Evolutionary conservation across 371 early-diverging fungal species (phyloP).

Genomic region (Mortierella sp.): DNA sequence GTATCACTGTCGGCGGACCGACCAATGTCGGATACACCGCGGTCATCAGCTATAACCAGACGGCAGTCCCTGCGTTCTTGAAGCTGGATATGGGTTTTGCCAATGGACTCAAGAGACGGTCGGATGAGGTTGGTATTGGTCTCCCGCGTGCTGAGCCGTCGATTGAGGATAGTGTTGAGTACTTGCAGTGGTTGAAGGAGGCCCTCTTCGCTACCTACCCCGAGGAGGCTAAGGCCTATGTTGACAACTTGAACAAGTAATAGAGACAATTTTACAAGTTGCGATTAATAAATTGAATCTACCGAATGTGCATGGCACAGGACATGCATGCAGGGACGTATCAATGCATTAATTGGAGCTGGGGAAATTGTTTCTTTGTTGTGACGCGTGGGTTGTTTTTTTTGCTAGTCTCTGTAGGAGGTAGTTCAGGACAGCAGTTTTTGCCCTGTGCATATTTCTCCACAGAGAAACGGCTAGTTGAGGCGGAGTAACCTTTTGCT

Average conservation of each 20-base stretch:
- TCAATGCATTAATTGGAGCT: too few relatives aligned
- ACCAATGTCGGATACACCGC: conserved; percentile 20
- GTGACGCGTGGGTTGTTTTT: too few relatives aligned
- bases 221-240: conserved; percentile 33
- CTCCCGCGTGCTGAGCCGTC: conserved; percentile 22
- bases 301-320: not conserved
- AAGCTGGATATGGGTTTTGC: conserved; percentile 36
- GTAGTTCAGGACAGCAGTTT: too few relatives aligned
- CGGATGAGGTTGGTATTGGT: not conserved
- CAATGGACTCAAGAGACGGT: conserved; percentile 3
- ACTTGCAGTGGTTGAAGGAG: conserved; percentile 35
- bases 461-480: too few relatives aligned
- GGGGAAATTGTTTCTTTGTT: too few relatives aligned
- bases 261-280: not conserved
- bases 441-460: too few relatives aligned
- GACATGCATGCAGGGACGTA: too few relatives aligned
- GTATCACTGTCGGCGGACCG: conserved; percentile 34
- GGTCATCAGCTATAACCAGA: conserved; percentile 26
- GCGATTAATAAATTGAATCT: too few relatives aligned
- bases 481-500: too few relatives aligned
- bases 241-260: conserved; percentile 20
- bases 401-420: too few relatives aligned
- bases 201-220: conserved; percentile 36
- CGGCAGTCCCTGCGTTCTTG: conserved; percentile 35
- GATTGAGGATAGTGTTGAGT: conserved; percentile 10